These are phyloP conservation scores for Aurinia saxatilis DNA, from an alignment of 345 rosid species.

Conservation along the genomic window DNA sequence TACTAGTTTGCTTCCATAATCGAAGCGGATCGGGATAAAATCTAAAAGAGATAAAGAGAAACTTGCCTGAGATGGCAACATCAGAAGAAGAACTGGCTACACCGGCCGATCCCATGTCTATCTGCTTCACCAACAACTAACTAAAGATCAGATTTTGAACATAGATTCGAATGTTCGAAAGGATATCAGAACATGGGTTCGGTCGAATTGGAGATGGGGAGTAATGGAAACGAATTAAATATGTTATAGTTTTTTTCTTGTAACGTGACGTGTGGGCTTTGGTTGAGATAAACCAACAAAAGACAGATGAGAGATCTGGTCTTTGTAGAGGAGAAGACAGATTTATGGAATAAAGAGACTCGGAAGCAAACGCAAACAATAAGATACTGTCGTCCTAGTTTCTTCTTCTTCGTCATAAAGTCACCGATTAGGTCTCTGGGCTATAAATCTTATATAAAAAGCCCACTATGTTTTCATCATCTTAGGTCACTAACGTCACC, in stretches of 20 bases:
- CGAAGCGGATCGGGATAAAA: background rate
- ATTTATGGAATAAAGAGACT: background rate
- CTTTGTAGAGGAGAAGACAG: background rate
- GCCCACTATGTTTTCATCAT: too few species aligned
- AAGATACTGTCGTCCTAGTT: background rate
- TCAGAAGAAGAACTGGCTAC: constrained; percentile 21
- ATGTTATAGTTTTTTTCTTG: background rate
- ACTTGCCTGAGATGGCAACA: constrained; percentile 27
- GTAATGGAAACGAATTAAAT: background rate
- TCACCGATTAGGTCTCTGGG: background rate
- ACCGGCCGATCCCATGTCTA: constrained; percentile 26
- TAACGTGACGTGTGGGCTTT: constrained; percentile 33
- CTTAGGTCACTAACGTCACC: too few species aligned
- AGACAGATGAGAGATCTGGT: constrained; percentile 4
- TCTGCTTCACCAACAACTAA: background rate
- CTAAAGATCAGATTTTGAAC: constrained; percentile 13
- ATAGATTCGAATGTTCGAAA: constrained; percentile 15
- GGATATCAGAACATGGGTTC: constrained; percentile 10
- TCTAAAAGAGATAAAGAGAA: background rate
- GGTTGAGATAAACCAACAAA: constrained; percentile 14
- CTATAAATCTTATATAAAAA: background rate
- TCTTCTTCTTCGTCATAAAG: background rate
- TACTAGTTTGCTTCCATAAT: background rate
- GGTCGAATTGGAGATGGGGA: constrained; percentile 10
- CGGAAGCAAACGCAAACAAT: background rate